A percentile compares a stretch with the other conserved stretches of the same genome.
These are phyloP conservation scores for Litsea cubeba DNA, from an alignment of 164 flowering plant species.

Conservation along the genomic window DNA sequence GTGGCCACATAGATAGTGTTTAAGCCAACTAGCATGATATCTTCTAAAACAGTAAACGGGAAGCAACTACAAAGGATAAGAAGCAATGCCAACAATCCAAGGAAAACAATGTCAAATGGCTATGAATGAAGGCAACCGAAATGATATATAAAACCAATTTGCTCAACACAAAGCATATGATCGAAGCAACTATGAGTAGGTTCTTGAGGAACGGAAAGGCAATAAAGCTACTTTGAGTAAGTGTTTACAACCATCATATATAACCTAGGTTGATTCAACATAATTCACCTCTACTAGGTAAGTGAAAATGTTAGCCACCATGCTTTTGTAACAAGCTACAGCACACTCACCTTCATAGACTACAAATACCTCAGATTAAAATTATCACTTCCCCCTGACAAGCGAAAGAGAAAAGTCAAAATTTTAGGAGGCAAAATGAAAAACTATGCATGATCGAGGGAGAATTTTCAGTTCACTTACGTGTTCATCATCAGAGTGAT, in stretches of 20 bases:
- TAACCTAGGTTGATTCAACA: not conserved
- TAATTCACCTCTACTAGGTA: not conserved
- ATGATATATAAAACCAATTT: not conserved
- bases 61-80: not conserved
- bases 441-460: not conserved
- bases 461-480: conserved; percentile 25
- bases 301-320: not conserved
- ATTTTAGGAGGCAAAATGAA: not conserved
- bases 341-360: not conserved
- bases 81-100: not conserved
- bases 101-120: too few species aligned
- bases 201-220: not conserved
- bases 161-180: not conserved
- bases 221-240: conserved; percentile 10
- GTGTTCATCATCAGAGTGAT: conserved; percentile 75
- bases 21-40: not conserved
- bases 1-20: not conserved
- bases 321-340: not conserved
- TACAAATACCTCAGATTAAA: not conserved
- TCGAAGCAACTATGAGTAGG: not conserved
- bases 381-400: conserved; percentile 44
- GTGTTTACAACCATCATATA: not conserved
- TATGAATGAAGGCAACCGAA: not conserved
- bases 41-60: not conserved
- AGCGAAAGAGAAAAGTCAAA: not conserved